Conservation (phyloP, 2,329 filamentous ascomycete species). For the Colletotrichum spinosum region DNA sequence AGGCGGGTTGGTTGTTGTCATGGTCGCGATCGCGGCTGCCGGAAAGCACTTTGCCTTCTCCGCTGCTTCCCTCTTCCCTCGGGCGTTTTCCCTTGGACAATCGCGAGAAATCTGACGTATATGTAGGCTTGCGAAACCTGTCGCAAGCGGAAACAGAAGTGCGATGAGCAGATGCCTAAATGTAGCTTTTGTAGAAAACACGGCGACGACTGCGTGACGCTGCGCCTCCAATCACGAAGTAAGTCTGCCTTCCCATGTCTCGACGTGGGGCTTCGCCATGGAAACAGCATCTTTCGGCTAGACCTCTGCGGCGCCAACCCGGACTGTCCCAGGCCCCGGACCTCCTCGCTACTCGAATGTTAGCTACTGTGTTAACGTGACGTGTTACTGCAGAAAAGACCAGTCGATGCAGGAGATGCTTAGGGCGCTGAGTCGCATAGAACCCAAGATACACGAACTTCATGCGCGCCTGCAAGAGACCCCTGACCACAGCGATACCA, state of each 20-base stretch:
- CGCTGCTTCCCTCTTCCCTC: background rate
- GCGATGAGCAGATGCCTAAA: slow-evolving; percentile 71
- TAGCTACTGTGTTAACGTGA: slow-evolving; percentile 4
- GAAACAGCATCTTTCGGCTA: background rate
- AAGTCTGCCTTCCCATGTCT: slow-evolving; percentile 45
- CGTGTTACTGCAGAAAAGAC: slow-evolving; percentile 62
- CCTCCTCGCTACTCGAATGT: background rate
- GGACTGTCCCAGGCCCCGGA: too few species aligned
- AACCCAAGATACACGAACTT: slow-evolving; percentile 64
- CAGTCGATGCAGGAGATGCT: slow-evolving; percentile 72
- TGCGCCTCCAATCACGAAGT: slow-evolving; percentile 73
- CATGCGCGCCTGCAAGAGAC: background rate
- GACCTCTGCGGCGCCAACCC: background rate
- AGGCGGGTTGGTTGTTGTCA: background rate
- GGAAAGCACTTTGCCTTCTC: background rate
- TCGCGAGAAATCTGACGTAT: slow-evolving; percentile 4
- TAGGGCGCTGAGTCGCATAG: slow-evolving; percentile 65
- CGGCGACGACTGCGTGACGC: slow-evolving; percentile 61
- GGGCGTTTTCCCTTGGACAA: background rate
- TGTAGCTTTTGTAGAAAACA: slow-evolving; percentile 65
- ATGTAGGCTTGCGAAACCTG: slow-evolving; percentile 68
- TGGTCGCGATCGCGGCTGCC: too few species aligned
- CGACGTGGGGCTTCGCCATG: background rate
- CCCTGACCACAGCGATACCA: background rate
- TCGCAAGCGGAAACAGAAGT: slow-evolving; percentile 71